Percentiles rank a stretch among this genome's conserved stretches.
phyloP scores from a whole-genome alignment of 2,329 filamentous ascomycete genomes.

The Botrytis elliptica region DNA sequence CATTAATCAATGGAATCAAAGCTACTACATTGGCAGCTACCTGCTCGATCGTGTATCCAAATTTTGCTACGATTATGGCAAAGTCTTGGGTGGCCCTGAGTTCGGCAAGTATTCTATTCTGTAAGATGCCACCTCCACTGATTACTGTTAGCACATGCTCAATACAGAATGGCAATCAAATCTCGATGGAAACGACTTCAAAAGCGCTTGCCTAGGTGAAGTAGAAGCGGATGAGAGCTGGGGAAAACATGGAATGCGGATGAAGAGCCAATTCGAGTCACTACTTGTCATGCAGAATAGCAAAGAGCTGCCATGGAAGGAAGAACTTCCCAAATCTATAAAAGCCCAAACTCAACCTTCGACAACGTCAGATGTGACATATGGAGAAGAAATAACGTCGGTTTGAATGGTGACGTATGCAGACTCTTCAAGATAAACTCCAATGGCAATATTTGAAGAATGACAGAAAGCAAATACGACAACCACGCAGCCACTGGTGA shows the following conservation, averaged over 20 bases:
- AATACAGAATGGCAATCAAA: not conserved
- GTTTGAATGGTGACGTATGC: too few relatives aligned
- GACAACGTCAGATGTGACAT: not conserved
- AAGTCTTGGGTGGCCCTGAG: not conserved
- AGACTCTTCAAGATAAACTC: not conserved
- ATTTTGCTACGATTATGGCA: not conserved
- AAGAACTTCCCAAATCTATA: not conserved
- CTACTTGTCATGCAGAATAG: too few relatives aligned
- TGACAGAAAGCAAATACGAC: not conserved
- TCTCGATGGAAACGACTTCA: not conserved
- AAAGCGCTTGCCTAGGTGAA: not conserved
- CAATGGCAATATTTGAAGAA: not conserved
- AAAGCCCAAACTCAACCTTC: not conserved
- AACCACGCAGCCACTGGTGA: not conserved
- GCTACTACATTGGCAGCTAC: not conserved
- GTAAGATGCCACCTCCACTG: not conserved
- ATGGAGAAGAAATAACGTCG: not conserved
- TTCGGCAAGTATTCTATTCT: not conserved
- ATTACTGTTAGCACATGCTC: not conserved
- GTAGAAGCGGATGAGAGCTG: not conserved
- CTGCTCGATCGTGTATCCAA: not conserved
- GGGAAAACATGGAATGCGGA: not conserved
- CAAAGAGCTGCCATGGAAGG: not conserved
- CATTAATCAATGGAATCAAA: not conserved
- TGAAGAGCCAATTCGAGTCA: not conserved